Percentiles rank a stretch among this genome's conserved stretches.
phyloP scores from a whole-genome alignment of 2,329 filamentous ascomycete genomes.

The Pseudogymnoascus sp. region DNA sequence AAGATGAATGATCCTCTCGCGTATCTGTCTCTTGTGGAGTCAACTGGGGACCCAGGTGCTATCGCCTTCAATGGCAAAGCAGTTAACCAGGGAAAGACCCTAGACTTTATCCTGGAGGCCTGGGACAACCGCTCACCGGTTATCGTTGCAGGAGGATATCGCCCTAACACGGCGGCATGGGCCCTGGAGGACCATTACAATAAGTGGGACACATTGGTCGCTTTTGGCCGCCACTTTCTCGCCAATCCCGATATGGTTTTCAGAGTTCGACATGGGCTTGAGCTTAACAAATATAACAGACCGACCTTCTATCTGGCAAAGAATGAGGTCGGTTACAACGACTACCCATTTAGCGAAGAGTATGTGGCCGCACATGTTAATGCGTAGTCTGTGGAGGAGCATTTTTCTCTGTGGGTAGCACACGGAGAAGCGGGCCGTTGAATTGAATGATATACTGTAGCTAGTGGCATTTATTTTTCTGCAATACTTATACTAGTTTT shows the following conservation, averaged over 20 bases:
- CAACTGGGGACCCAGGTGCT: constrained; percentile 30
- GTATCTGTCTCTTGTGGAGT: constrained; percentile 49
- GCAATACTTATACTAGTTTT: too few relatives aligned
- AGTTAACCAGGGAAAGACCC: constrained; percentile 33
- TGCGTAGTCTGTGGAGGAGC: constrained; percentile 17
- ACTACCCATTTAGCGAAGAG: constrained; percentile 20
- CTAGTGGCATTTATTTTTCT: constrained; percentile 21
- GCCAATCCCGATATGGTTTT: constrained; percentile 36
- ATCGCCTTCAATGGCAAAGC: constrained; percentile 37
- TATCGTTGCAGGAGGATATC: constrained; percentile 18
- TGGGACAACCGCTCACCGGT: constrained; percentile 32
- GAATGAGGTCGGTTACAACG: constrained; percentile 25
- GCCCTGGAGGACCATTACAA: constrained; percentile 28
- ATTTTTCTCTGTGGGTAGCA: constrained; percentile 32
- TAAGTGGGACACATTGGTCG: constrained; percentile 16
- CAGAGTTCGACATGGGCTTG: constrained; percentile 11
- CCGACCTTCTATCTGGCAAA: constrained; percentile 19
- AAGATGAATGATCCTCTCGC: constrained; percentile 30
- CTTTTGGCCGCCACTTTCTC: constrained; percentile 32
- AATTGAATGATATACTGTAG: constrained; percentile 39
- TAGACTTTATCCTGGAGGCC: constrained; percentile 41
- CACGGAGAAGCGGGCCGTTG: constrained; percentile 26
- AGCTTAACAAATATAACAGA: constrained; percentile 14
- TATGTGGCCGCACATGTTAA: neutral
- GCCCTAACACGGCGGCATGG: constrained; percentile 26